phyloP scores from a whole-genome alignment of 805 yeast genomes.

The Zygotorulaspora sp. region DNA sequence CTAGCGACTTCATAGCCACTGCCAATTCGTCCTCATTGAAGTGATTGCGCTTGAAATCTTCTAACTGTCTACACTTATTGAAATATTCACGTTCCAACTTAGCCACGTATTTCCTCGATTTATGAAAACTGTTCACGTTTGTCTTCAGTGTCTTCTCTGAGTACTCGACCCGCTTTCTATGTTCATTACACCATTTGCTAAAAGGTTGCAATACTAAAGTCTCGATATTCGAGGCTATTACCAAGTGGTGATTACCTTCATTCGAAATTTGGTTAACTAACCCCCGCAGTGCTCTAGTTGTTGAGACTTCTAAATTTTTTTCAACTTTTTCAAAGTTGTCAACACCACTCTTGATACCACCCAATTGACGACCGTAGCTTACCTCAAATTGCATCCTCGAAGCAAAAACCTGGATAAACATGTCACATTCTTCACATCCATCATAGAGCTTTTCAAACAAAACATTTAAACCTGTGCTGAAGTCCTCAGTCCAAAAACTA shows the following conservation, averaged over 20 bases:
- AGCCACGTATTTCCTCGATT: constrained; percentile 42
- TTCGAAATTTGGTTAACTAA: constrained; percentile 51
- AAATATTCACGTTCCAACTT: constrained; percentile 62
- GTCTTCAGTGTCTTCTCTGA: constrained; percentile 51
- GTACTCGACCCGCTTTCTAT: constrained; percentile 58
- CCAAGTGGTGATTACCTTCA: constrained; percentile 59
- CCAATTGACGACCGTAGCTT: constrained; percentile 55
- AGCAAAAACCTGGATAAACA: constrained; percentile 59
- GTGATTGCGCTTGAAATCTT: constrained; percentile 44
- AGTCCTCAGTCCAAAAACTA: constrained; percentile 72
- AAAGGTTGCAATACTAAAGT: constrained; percentile 65
- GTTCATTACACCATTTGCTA: constrained; percentile 68
- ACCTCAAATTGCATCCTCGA: constrained; percentile 71
- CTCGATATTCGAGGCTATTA: constrained; percentile 58
- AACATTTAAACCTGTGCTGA: constrained; percentile 47
- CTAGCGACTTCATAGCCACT: constrained; percentile 24
- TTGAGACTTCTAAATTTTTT: constrained; percentile 35
- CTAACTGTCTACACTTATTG: constrained; percentile 70
- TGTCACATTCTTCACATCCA: constrained; percentile 68
- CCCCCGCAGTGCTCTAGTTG: constrained; percentile 42
- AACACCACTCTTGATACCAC: constrained; percentile 21
- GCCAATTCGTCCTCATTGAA: constrained; percentile 22
- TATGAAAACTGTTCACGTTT: constrained; percentile 50
- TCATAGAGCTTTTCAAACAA: constrained; percentile 51
- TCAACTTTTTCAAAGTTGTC: constrained; percentile 17